A percentile compares a stretch with the other conserved stretches of the same genome.
Conservation (phyloP, 306 rosid genomes). For the Vigna nakashimae region DNA sequence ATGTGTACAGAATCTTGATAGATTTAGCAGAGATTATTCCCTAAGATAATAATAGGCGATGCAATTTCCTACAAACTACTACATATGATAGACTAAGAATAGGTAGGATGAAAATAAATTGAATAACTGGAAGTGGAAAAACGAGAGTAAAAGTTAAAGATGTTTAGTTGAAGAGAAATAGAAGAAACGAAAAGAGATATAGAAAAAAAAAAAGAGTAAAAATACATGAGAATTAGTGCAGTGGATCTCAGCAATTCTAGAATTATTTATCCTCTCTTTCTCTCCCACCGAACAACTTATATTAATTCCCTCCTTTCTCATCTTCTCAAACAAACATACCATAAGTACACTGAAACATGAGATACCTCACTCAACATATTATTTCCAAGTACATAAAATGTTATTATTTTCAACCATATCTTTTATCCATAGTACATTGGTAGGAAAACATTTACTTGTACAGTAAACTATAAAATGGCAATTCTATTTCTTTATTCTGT, state of each 20-base stretch:
- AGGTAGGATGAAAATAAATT: no score
- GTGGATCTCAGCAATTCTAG: no score
- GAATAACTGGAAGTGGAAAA: no score
- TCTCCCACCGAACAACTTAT: no score
- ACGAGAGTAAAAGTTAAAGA: no score
- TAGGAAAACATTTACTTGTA: slow-evolving; percentile 1
- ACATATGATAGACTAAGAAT: neutral
- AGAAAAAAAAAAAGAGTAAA: no score
- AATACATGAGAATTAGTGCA: no score
- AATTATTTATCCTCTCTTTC: no score
- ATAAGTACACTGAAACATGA: neutral
- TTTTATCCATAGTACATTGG: slow-evolving; percentile 3
- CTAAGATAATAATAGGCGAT: neutral
- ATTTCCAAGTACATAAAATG: neutral
- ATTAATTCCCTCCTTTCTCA: no score
- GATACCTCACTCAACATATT: neutral
- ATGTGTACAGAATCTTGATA: neutral
- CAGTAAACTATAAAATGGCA: slow-evolving; percentile 8
- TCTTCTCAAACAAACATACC: no score
- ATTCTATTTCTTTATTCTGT: neutral
- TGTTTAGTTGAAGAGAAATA: no score
- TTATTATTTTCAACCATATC: neutral
- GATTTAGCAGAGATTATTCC: neutral
- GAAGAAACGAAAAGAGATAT: no score
- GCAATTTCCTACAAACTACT: neutral